Conservation (phyloP, 306 rosid genomes). For the Trifolium dubium region DNA sequence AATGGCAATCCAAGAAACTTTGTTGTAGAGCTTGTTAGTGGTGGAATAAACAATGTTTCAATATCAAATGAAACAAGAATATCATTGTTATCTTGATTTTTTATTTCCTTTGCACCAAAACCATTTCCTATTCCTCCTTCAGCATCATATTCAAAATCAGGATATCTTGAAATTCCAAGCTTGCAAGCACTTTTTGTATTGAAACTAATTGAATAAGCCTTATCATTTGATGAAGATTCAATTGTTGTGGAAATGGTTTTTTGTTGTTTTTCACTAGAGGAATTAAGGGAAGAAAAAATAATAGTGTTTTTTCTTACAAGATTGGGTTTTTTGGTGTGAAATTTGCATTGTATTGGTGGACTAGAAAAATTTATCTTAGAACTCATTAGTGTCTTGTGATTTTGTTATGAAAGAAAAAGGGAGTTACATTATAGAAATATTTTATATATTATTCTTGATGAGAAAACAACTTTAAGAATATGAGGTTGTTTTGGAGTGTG, state of each 20-base stretch:
- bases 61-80: constrained; percentile 76
- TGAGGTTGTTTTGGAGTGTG: constrained; percentile 4
- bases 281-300: constrained; percentile 50
- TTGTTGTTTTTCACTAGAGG: constrained; percentile 45
- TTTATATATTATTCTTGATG: not conserved
- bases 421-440: constrained; percentile 37
- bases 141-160: constrained; percentile 83
- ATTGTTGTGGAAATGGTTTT: constrained; percentile 30
- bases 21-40: constrained; percentile 72
- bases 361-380: constrained; percentile 59
- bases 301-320: constrained; percentile 46
- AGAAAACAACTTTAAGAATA: not conserved
- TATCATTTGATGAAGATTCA: constrained; percentile 38
- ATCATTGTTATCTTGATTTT: constrained; percentile 34
- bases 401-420: constrained; percentile 19
- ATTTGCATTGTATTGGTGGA: constrained; percentile 55
- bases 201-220: constrained; percentile 56
- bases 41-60: constrained; percentile 70
- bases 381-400: constrained; percentile 50
- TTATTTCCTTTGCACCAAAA: constrained; percentile 42
- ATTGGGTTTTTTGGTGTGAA: constrained; percentile 44
- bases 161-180: constrained; percentile 84
- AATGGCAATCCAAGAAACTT: constrained; percentile 83
- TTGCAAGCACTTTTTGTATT: constrained; percentile 69
- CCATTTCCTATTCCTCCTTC: constrained; percentile 83